These are phyloP conservation scores for Lizonia empirigonia DNA, from an alignment of 2,329 filamentous ascomycete species.

Conservation along the genomic window DNA sequence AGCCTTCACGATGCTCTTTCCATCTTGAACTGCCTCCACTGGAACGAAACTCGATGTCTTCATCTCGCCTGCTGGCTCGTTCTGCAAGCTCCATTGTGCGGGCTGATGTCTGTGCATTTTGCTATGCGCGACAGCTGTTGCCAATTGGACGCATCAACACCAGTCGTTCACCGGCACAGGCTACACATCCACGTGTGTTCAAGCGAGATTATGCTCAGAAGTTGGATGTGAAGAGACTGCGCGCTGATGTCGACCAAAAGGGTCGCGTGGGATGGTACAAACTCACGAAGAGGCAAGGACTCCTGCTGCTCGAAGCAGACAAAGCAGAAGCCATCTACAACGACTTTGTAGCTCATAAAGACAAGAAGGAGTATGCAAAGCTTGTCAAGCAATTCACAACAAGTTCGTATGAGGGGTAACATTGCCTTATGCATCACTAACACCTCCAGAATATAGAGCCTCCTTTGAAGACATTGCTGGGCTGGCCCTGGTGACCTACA, in stretches of 20 bases:
- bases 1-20: background rate
- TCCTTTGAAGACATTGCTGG: constrained; percentile 31
- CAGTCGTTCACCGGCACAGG: background rate
- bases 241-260: constrained; percentile 29
- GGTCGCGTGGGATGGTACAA: constrained; percentile 28
- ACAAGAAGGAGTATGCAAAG: constrained; percentile 22
- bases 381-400: constrained; percentile 6
- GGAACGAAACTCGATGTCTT: constrained; percentile 25
- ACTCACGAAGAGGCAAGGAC: constrained; percentile 22
- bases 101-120: constrained; percentile 27
- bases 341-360: constrained; percentile 32
- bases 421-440: constrained; percentile 8
- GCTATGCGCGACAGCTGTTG: constrained; percentile 22
- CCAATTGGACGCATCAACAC: background rate
- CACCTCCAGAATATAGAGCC: constrained; percentile 30
- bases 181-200: background rate
- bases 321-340: constrained; percentile 32
- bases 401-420: background rate
- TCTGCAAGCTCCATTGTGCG: constrained; percentile 13
- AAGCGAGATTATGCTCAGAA: constrained; percentile 26
- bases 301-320: constrained; percentile 20
- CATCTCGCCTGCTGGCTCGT: constrained; percentile 19
- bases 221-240: constrained; percentile 23
- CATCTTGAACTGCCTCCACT: background rate
- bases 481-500: constrained; percentile 33